These are phyloP conservation scores for Pelagomonas calceolata DNA, from an alignment of 108 stramenopile species.

Conservation along the genomic window DNA sequence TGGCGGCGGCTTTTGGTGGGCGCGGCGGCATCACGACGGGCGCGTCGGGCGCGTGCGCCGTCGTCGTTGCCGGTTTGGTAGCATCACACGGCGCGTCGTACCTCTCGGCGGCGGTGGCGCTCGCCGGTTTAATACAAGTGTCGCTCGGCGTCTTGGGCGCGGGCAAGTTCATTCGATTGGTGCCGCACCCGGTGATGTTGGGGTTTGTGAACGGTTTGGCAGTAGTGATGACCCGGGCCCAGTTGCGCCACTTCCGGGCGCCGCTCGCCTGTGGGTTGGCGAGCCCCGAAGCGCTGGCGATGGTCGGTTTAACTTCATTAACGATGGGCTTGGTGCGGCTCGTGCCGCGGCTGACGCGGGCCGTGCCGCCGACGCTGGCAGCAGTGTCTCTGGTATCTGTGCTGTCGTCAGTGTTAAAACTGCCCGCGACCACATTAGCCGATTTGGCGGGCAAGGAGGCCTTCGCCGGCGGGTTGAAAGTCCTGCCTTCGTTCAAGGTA, in stretches of 20 bases:
- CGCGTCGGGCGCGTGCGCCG: constrained; percentile 67
- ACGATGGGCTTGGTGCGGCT: constrained; percentile 50
- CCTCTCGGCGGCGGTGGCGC: constrained; percentile 58
- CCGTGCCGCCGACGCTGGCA: constrained; percentile 53
- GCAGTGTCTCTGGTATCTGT: constrained; percentile 42
- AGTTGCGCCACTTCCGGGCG: constrained; percentile 57
- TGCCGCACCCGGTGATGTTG: constrained; percentile 79
- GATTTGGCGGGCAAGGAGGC: constrained; percentile 26
- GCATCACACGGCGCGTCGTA: constrained; percentile 56
- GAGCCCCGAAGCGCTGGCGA: constrained; percentile 30
- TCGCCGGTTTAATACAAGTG: constrained; percentile 65
- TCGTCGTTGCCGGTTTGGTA: constrained; percentile 64
- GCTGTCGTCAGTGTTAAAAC: constrained; percentile 30
- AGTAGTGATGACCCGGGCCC: constrained; percentile 75
- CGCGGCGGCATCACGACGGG: constrained; percentile 70
- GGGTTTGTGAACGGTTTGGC: constrained; percentile 81
- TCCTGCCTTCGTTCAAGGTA: constrained; percentile 50
- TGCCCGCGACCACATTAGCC: constrained; percentile 50
- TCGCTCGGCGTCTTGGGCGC: constrained; percentile 44
- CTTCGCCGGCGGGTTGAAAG: constrained; percentile 53
- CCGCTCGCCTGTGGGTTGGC: constrained; percentile 32
- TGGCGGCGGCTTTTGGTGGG: constrained; percentile 64
- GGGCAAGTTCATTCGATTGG: constrained; percentile 62
- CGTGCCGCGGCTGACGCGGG: constrained; percentile 32
- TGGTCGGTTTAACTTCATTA: constrained; percentile 46